Conservation (phyloP, 768 basidiomycete species). For the Melanogaster broomeanus region DNA sequence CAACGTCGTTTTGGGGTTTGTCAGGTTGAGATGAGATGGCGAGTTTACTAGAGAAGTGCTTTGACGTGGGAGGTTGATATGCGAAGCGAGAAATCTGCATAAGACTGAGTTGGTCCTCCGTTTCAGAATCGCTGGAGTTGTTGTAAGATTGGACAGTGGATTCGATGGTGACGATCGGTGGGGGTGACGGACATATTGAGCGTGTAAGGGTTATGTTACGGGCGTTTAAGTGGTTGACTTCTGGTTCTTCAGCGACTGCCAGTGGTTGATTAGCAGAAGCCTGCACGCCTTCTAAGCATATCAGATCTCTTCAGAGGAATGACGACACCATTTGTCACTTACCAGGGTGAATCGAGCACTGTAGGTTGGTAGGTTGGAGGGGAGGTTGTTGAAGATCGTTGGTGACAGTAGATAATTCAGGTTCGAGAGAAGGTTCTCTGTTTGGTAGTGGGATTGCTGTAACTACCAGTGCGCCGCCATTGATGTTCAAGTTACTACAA, state of each 20-base stretch:
- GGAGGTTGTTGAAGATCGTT: background rate
- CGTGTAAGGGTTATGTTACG: background rate
- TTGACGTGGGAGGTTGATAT: constrained; percentile 18
- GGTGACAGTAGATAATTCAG: background rate
- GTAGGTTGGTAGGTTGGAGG: background rate
- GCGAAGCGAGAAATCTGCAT: constrained; percentile 43
- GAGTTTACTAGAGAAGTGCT: background rate
- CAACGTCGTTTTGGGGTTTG: background rate
- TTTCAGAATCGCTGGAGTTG: constrained; percentile 17
- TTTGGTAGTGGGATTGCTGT: background rate
- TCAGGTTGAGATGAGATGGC: background rate
- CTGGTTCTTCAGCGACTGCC: background rate
- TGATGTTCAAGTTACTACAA: background rate
- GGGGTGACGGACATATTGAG: constrained; percentile 7
- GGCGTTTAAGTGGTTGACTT: background rate
- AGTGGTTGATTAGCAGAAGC: background rate
- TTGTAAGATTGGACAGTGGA: constrained; percentile 6
- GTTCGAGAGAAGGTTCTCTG: background rate
- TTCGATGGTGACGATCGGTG: constrained; percentile 6
- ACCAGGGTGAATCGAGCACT: background rate
- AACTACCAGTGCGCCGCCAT: background rate
- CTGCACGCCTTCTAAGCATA: background rate
- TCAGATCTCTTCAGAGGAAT: background rate
- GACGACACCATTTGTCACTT: background rate
- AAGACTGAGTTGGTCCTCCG: constrained; percentile 23